These are phyloP conservation scores for Gracilaria gracilis DNA, from an alignment of 23 red algal species.

Conservation along the genomic window DNA sequence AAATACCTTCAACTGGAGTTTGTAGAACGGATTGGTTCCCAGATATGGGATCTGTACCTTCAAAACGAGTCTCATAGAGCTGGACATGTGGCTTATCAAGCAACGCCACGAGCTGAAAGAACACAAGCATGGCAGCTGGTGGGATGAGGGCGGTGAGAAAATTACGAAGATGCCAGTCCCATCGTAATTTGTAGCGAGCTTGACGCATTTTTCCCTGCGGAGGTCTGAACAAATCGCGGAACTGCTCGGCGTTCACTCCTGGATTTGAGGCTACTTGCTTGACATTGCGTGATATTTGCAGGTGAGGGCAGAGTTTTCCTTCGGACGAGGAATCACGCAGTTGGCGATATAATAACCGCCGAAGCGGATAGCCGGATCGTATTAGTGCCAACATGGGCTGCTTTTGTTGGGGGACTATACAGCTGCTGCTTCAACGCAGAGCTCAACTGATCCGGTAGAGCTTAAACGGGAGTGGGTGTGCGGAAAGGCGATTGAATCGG, in stretches of 20 bases:
- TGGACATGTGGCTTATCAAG: conserved; percentile 3
- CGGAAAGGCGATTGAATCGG: background rate
- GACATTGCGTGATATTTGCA: background rate
- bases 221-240: conserved; percentile 5
- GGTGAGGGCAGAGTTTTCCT: background rate
- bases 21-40: background rate
- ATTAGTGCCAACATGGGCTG: background rate
- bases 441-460: background rate
- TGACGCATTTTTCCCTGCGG: conserved; percentile 13
- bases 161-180: conserved; percentile 67
- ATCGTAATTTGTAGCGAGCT: conserved; percentile 35
- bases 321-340: background rate
- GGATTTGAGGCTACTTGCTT: conserved; percentile 12
- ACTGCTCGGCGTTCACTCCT: conserved; percentile 23
- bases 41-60: conserved; percentile 23
- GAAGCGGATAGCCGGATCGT: background rate
- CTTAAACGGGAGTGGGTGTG: background rate
- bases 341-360: background rate
- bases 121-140: conserved; percentile 47
- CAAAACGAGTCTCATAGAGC: conserved; percentile 8
- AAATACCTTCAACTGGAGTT: background rate
- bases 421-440: background rate
- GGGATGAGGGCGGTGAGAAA: conserved; percentile 53
- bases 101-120: background rate
- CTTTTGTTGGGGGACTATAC: background rate